Evolutionary conservation across 2,329 filamentous ascomycete species (phyloP).

Genomic region (Tricladium varicosporioides): DNA sequence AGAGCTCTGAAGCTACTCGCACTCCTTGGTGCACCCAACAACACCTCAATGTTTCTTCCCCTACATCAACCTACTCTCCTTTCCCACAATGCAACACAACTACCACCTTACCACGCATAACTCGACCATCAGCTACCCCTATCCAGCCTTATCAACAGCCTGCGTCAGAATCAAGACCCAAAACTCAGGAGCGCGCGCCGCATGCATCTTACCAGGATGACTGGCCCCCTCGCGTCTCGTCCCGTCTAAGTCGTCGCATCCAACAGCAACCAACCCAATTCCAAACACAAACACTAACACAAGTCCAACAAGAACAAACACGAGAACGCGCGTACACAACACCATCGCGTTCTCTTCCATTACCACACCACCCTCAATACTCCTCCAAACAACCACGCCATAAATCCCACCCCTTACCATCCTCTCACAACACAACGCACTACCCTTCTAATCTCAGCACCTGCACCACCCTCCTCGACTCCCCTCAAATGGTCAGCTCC

Average conservation of each 20-base stretch:
- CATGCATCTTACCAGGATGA: background rate
- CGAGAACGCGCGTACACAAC: background rate
- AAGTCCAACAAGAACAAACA: background rate
- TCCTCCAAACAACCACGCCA: background rate
- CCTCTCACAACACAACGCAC: background rate
- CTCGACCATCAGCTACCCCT: background rate
- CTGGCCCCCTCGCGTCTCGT: background rate
- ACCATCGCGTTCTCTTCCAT: background rate
- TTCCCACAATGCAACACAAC: background rate
- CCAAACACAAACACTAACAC: too few relatives aligned
- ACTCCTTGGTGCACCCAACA: background rate
- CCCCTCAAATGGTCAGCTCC: background rate
- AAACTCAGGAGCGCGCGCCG: background rate
- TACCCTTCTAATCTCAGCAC: background rate
- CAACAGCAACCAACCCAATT: too few relatives aligned
- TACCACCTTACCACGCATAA: background rate
- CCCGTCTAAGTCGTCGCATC: background rate
- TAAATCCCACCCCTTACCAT: background rate
- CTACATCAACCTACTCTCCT: background rate
- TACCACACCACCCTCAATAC: background rate
- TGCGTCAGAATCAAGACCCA: background rate
- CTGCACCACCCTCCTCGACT: background rate
- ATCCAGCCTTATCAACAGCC: background rate
- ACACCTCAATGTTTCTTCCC: background rate
- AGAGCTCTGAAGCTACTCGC: background rate